Evolutionary conservation across 2,329 filamentous ascomycete genomes (phyloP), one percentile per base, ranked within the genome.

Genomic region (Exophiala oligosperma): DNA sequence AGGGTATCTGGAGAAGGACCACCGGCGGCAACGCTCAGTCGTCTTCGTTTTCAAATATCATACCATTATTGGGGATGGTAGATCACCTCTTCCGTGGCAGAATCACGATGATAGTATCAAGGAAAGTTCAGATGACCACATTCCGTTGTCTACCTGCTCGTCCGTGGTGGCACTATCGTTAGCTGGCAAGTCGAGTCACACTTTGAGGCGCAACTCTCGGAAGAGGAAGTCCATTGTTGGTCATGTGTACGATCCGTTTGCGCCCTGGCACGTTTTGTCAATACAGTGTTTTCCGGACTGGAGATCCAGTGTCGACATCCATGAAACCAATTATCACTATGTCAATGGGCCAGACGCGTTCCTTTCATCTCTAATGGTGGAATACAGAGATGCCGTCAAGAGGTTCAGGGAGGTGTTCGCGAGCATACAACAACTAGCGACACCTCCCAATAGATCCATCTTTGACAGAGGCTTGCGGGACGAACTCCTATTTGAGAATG

Each of bases 11-110:
- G 70, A 74, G 14, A 61, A 70, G 2, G 73, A 79, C 28, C 66
- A 72, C 3, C 72, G 80, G 6, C 79, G 78, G 11, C 83, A 83
- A 63, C 75, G 80, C 5, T 81, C 79, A 6, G 85, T 86, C 68
- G 80, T 85, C 63, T 86, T 87, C 67, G 81, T 78, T 43, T 86
- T 87, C 68, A 85, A 87, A 64, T 87, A 86, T 67, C 86, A 85
- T 66, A 87, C 84, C 4, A 76, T 86, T 5, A 78, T 87, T 11
- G 81, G 79, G 1, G 76, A 81, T 3, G 79, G 78, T 3, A 78
- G 84, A 41, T 74, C 77, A 32, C 84, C 85, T 0, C 81, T 84
- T 65, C 75, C 81, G 4, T 87, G 84, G 84, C 85, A 87, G 66
- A 72, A 76, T 21, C 79, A 80, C 38, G 83, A 86, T 63, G 76